Evolutionary conservation across 2,329 filamentous ascomycete species (phyloP).

Genomic region (Fusarium xylarioides): DNA sequence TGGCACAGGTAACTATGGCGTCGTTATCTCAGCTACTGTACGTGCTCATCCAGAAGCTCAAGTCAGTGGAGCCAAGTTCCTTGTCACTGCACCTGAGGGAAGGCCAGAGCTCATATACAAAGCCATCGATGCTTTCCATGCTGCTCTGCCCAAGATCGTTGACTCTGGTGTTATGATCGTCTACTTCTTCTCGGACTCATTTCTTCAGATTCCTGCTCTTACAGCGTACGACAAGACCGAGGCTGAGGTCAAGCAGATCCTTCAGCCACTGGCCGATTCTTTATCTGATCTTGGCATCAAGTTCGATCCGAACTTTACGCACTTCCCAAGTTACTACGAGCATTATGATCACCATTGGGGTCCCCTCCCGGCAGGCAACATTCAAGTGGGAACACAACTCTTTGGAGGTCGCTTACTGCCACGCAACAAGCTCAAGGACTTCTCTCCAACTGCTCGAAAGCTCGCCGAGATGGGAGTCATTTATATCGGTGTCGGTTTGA

Average conservation of each 20-base stretch:
- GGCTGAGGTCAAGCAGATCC: conserved; percentile 48
- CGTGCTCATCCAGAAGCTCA: conserved; percentile 56
- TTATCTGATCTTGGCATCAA: conserved; percentile 20
- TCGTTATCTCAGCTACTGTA: conserved; percentile 64
- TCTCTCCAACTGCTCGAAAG: conserved; percentile 21
- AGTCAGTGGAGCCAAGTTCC: conserved; percentile 46
- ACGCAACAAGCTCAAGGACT: conserved; percentile 42
- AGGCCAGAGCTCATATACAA: conserved; percentile 19
- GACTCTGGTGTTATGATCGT: conserved; percentile 58
- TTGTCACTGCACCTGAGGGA: conserved; percentile 6
- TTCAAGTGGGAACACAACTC: conserved; percentile 42
- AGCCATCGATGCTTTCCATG: conserved; percentile 37
- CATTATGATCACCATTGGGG: conserved; percentile 56
- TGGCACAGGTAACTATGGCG: conserved; percentile 66
- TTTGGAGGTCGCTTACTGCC: conserved; percentile 56
- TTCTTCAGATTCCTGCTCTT: conserved; percentile 43
- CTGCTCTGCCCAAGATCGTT: conserved; percentile 47
- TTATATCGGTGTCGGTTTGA: conserved; percentile 43
- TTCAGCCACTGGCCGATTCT: conserved; percentile 46
- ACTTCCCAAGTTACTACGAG: conserved; percentile 46
- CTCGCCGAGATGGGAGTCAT: conserved; percentile 37
- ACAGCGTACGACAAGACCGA: conserved; percentile 56
- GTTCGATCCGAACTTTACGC: conserved; percentile 13
- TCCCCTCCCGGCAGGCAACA: conserved; percentile 51
- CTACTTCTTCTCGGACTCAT: conserved; percentile 44